phyloP scores from a whole-genome alignment of 2,329 filamentous ascomycete species.

The Coniochaeta prunicola region DNA sequence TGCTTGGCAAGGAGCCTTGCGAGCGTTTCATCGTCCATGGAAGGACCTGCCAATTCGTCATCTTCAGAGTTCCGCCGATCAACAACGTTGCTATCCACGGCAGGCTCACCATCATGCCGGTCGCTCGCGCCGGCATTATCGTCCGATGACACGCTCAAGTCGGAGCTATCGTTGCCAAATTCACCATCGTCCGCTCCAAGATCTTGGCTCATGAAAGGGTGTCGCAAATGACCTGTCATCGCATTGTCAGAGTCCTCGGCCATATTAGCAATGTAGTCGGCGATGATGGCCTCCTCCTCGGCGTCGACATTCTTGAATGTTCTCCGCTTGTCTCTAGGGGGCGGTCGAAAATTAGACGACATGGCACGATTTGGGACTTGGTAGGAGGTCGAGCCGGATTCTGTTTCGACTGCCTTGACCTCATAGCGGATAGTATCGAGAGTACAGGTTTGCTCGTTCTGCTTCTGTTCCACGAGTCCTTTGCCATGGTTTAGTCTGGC shows the following conservation, averaged over 20 bases:
- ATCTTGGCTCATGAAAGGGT: conserved; percentile 26
- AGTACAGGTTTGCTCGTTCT: neutral
- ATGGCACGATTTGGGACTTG: neutral
- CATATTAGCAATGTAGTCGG: conserved; percentile 68
- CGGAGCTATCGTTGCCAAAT: conserved; percentile 20
- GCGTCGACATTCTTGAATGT: conserved; percentile 13
- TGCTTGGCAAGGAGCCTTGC: conserved; percentile 55
- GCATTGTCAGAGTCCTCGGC: conserved; percentile 30
- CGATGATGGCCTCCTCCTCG: conserved; percentile 46
- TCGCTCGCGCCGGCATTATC: conserved; percentile 20
- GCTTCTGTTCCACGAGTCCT: neutral
- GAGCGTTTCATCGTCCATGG: conserved; percentile 52
- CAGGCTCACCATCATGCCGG: conserved; percentile 30
- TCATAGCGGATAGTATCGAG: conserved; percentile 23
- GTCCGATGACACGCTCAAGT: conserved; percentile 5
- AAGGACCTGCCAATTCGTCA: neutral
- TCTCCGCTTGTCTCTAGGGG: neutral
- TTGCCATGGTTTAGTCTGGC: conserved; percentile 7
- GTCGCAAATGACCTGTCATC: conserved; percentile 10
- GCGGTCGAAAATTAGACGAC: neutral
- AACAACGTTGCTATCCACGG: neutral
- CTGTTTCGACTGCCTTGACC: conserved; percentile 18
- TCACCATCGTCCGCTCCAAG: conserved; percentile 33
- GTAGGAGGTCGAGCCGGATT: neutral
- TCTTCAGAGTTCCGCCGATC: neutral